Conservation (phyloP, 202 grass and related monocot genomes). For the Cymbopogon flexuosus region DNA sequence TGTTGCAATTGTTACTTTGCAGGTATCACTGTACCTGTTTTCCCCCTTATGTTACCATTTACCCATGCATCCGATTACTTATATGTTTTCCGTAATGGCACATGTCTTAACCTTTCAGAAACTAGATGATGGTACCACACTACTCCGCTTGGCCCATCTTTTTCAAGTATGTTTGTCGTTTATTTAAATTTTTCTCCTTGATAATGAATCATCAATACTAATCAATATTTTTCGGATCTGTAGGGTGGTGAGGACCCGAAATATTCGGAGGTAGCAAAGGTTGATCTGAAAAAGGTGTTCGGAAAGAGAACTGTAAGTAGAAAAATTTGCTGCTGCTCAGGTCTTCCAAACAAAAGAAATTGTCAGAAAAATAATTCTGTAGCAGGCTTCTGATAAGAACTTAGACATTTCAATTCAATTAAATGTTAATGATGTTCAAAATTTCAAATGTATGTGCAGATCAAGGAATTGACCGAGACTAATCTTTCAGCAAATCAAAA, state of each 20-base stretch:
- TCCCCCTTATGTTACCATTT: neutral
- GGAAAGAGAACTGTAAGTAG: constrained; percentile 55
- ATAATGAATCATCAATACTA: neutral
- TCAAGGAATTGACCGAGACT: constrained; percentile 60
- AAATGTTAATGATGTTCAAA: too few species aligned
- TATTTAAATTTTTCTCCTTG: neutral
- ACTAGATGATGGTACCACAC: constrained; percentile 67
- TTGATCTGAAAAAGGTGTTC: constrained; percentile 74
- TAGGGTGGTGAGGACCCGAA: constrained; percentile 59
- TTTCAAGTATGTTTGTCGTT: constrained; percentile 54
- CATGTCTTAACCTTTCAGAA: constrained; percentile 44
- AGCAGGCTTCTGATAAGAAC: neutral
- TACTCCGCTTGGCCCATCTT: constrained; percentile 74
- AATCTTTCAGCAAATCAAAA: constrained; percentile 77
- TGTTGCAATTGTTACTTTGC: constrained; percentile 79
- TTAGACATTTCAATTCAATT: neutral
- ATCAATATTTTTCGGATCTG: neutral
- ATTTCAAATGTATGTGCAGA: constrained; percentile 26
- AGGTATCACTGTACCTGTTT: constrained; percentile 40
- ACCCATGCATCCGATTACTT: neutral
- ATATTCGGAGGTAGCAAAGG: constrained; percentile 55
- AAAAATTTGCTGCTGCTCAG: neutral
- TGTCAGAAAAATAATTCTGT: neutral
- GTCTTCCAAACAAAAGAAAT: neutral
- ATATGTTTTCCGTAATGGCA: neutral